A percentile compares a stretch with the other conserved stretches of the same genome.
These are phyloP conservation scores for Salvia hispanica DNA, from an alignment of 257 asterid species.

Conservation along the genomic window DNA sequence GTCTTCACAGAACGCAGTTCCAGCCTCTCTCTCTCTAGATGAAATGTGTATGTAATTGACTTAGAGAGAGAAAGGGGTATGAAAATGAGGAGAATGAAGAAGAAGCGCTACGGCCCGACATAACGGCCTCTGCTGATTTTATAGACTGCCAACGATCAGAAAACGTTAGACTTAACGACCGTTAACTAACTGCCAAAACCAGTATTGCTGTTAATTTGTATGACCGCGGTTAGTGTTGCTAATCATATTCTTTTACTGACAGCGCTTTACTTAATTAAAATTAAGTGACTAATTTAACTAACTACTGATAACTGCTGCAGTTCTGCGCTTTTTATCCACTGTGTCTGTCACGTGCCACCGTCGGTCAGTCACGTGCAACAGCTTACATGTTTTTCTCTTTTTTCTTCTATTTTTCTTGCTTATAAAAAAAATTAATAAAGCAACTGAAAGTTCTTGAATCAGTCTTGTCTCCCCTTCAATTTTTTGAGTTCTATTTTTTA, in stretches of 20 bases:
- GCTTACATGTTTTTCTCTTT: conserved; percentile 6
- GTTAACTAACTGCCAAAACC: conserved; percentile 48
- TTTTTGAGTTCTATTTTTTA: too few species aligned
- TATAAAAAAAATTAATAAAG: not conserved
- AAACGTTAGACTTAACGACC: conserved; percentile 57
- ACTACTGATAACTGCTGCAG: conserved; percentile 49
- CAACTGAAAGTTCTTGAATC: not conserved
- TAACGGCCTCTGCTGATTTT: conserved; percentile 68
- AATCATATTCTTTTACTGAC: conserved; percentile 10
- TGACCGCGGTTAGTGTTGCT: conserved; percentile 35
- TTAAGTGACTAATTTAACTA: conserved; percentile 40
- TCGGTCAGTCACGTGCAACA: conserved; percentile 54
- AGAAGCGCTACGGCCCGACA: conserved; percentile 50
- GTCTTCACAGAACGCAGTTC: conserved; percentile 30
- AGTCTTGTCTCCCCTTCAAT: not conserved
- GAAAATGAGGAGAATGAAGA: conserved; percentile 16
- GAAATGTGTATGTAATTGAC: conserved; percentile 17
- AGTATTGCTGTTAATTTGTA: conserved; percentile 14
- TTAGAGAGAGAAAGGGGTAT: conserved; percentile 19
- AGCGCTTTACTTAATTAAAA: not conserved
- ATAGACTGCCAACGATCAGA: conserved; percentile 45
- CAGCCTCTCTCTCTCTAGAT: conserved; percentile 2
- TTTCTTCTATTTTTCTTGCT: not conserved
- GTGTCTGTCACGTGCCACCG: conserved; percentile 58
- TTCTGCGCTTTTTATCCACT: conserved; percentile 42